Evolutionary conservation across 805 yeast genomes (phyloP).

Genomic region (Metschnikowia aberdeeniae): DNA sequence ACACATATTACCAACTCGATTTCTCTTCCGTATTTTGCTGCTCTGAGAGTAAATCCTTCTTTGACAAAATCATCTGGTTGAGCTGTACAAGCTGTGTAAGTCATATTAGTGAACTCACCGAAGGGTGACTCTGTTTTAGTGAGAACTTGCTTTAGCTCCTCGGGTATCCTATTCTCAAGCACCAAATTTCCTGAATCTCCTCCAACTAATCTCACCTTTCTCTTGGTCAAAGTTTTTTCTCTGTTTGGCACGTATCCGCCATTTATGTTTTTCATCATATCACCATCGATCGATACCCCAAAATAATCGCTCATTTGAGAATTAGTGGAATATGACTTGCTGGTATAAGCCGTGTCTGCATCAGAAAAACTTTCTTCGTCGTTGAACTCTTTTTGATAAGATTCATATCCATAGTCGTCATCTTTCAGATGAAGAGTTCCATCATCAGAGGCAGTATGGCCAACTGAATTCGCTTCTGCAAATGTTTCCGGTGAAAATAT

Average conservation of each 20-base stretch:
- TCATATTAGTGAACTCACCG: conserved; percentile 93
- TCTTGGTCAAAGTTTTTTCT: conserved; percentile 63
- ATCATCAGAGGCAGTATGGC: conserved; percentile 25
- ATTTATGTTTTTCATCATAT: conserved; percentile 42
- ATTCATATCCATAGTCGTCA: conserved; percentile 31
- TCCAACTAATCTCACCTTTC: conserved; percentile 65
- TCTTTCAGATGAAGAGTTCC: conserved; percentile 28
- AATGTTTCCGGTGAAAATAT: conserved; percentile 59
- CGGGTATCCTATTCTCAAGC: conserved; percentile 91
- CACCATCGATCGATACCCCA: conserved; percentile 44
- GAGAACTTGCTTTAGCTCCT: conserved; percentile 75
- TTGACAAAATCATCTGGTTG: conserved; percentile 81
- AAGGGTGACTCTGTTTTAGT: conserved; percentile 74
- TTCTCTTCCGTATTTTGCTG: conserved; percentile 82
- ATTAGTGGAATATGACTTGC: conserved; percentile 27
- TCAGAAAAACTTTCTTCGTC: conserved; percentile 33
- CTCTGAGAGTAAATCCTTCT: conserved; percentile 81
- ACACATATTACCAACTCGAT: conserved; percentile 89
- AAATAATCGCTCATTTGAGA: conserved; percentile 35
- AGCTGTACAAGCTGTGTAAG: conserved; percentile 94
- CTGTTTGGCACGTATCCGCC: conserved; percentile 51
- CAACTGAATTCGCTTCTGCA: conserved; percentile 49
- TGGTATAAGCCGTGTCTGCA: conserved; percentile 26
- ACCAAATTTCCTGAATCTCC: conserved; percentile 74
- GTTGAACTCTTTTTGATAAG: conserved; percentile 33